A percentile compares a stretch with the other conserved stretches of the same genome.
phyloP scores from a whole-genome alignment of 805 yeast genomes.

The Isabelozyma rhagii region DNA sequence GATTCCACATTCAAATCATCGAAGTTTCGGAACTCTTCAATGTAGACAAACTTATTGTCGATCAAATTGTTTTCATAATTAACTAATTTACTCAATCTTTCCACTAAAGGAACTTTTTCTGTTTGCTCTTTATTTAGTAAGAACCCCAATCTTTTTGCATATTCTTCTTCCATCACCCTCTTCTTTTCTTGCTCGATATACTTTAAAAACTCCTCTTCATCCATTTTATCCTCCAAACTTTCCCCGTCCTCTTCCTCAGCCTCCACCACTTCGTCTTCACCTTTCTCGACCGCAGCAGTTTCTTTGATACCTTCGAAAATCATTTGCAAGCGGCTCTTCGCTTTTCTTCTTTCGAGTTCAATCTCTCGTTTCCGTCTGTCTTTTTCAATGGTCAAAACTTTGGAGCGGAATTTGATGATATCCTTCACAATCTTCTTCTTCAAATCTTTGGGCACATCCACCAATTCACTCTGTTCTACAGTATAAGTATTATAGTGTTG shows the following conservation, averaged over 20 bases:
- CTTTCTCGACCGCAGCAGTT: neutral
- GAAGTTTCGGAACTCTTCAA: conserved; percentile 28
- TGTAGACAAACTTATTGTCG: conserved; percentile 30
- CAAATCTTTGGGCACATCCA: conserved; percentile 54
- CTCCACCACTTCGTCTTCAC: conserved; percentile 13
- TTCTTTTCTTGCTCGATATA: conserved; percentile 15
- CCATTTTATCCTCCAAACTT: conserved; percentile 12
- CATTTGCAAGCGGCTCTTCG: conserved; percentile 45
- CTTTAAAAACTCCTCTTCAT: conserved; percentile 27
- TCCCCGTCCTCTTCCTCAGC: conserved; percentile 13
- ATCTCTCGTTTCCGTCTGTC: conserved; percentile 48
- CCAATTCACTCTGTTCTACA: conserved; percentile 55
- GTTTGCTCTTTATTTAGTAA: conserved; percentile 10
- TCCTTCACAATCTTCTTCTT: conserved; percentile 50
- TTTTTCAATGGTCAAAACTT: conserved; percentile 50
- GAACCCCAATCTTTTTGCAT: conserved; percentile 9
- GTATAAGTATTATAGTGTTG: conserved; percentile 40
- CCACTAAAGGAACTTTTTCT: conserved; percentile 17
- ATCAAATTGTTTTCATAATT: conserved; percentile 37
- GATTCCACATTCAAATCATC: conserved; percentile 14
- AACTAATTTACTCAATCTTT: conserved; percentile 15
- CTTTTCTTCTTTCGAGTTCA: conserved; percentile 45
- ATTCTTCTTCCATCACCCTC: conserved; percentile 18
- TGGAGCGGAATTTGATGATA: conserved; percentile 54
- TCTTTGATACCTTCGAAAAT: conserved; percentile 40